phyloP scores from a whole-genome alignment of 1,139 yeast species.

The Yamadazyma sp. region DNA sequence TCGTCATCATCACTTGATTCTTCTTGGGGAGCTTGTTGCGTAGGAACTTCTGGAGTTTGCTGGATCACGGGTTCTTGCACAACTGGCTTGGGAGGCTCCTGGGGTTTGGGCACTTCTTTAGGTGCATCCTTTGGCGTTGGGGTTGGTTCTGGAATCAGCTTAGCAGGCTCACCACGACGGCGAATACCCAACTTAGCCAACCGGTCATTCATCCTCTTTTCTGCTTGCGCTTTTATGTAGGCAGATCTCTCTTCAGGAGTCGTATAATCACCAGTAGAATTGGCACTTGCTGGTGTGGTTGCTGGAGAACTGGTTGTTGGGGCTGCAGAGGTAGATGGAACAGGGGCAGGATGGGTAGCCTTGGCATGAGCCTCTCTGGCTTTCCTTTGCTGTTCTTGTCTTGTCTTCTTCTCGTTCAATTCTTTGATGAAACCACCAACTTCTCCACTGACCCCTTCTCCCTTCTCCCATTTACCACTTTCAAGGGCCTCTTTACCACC shows the following conservation, averaged over 20 bases:
- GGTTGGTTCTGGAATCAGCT: too few species aligned
- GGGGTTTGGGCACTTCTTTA: not conserved
- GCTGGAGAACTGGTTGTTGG: not conserved
- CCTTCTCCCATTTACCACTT: constrained; percentile 79
- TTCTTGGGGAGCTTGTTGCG: constrained; percentile 4
- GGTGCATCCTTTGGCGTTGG: too few species aligned
- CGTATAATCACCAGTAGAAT: constrained; percentile 22
- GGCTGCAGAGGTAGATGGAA: constrained; percentile 7
- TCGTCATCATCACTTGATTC: constrained; percentile 32
- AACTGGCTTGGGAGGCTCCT: constrained; percentile 6
- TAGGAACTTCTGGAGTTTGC: too few species aligned
- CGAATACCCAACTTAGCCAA: constrained; percentile 82
- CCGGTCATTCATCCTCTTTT: constrained; percentile 84
- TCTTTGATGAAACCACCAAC: constrained; percentile 65
- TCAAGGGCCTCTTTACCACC: constrained; percentile 52
- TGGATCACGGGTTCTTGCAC: too few species aligned
- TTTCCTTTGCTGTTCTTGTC: constrained; percentile 9
- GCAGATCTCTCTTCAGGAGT: constrained; percentile 74
- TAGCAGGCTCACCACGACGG: constrained; percentile 27
- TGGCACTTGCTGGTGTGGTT: constrained; percentile 14
- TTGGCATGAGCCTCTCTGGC: not conserved
- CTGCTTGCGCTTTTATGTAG: constrained; percentile 87
- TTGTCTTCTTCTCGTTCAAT: constrained; percentile 33
- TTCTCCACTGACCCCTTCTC: constrained; percentile 66
- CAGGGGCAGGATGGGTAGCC: not conserved